Conservation (phyloP, 148 eudicot species). For the Simmondsia chinensis region DNA sequence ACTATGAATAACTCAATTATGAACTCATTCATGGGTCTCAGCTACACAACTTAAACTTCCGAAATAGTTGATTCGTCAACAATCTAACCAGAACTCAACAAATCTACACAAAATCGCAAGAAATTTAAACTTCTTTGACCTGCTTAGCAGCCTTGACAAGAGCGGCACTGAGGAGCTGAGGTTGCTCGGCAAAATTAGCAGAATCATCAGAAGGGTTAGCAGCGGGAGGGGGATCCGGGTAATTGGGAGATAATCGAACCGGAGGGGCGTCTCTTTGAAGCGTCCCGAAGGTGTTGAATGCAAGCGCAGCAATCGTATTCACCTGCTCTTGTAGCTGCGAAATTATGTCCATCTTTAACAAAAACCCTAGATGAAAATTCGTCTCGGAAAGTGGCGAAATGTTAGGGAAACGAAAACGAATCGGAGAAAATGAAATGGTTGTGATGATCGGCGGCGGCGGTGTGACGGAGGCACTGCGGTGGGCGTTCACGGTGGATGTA, state of each 20-base stretch:
- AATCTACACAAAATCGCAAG: background rate
- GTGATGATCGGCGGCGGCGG: too few relatives aligned
- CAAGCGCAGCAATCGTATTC: conserved; percentile 55
- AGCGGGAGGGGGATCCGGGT: conserved; percentile 64
- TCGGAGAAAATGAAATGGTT: too few relatives aligned
- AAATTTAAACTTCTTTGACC: conserved; percentile 20
- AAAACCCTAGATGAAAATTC: too few relatives aligned
- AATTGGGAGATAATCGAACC: conserved; percentile 81
- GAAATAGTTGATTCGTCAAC: too few relatives aligned
- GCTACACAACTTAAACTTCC: too few relatives aligned
- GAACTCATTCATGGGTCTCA: too few relatives aligned
- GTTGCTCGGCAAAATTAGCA: conserved; percentile 45
- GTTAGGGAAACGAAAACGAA: too few relatives aligned
- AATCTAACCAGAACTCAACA: background rate
- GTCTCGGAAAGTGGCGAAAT: too few relatives aligned
- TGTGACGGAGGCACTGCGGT: too few relatives aligned
- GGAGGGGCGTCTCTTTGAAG: conserved; percentile 90
- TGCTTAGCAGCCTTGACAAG: conserved; percentile 93
- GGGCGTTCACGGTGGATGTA: too few relatives aligned
- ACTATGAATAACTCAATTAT: too few relatives aligned
- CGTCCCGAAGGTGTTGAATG: conserved; percentile 84
- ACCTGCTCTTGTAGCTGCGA: conserved; percentile 92
- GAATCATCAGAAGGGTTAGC: conserved; percentile 38
- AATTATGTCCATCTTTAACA: conserved; percentile 67
- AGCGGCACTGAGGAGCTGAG: conserved; percentile 61